Evolutionary conservation across 2,329 filamentous ascomycete genomes (phyloP).

Genomic region (Periglandula ipomoeae): DNA sequence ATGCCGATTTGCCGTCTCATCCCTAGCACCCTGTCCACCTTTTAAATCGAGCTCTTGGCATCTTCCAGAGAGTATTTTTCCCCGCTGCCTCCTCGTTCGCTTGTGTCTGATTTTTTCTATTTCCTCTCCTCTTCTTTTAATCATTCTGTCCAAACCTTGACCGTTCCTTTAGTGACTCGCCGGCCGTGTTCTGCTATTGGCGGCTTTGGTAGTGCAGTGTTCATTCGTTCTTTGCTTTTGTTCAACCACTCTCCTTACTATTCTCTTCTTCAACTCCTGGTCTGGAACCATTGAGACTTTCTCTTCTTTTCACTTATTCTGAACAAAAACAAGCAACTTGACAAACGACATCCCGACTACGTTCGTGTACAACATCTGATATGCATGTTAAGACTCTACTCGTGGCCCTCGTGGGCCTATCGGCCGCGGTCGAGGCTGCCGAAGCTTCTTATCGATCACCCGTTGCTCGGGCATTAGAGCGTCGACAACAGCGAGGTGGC

Average conservation of each 20-base stretch:
- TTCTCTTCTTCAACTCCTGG: slow-evolving; percentile 13
- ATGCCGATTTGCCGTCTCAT: slow-evolving; percentile 22
- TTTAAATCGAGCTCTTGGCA: slow-evolving; percentile 33
- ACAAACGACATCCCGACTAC: slow-evolving; percentile 9
- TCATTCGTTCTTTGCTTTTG: slow-evolving; percentile 21
- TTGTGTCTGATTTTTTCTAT: slow-evolving; percentile 40
- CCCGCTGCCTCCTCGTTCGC: slow-evolving; percentile 23
- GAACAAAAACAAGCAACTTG: background rate
- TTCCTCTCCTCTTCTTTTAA: slow-evolving; percentile 8
- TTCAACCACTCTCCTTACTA: slow-evolving; percentile 5
- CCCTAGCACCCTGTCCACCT: slow-evolving; percentile 20
- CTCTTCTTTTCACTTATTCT: slow-evolving; percentile 10
- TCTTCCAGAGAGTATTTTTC: slow-evolving; percentile 22
- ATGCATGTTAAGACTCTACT: slow-evolving; percentile 46
- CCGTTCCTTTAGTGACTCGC: slow-evolving; percentile 6
- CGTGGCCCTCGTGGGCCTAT: slow-evolving; percentile 36
- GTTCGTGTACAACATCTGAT: background rate
- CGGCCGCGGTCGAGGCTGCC: slow-evolving; percentile 30
- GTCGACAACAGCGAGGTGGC: slow-evolving; percentile 25
- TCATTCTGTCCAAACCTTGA: slow-evolving; percentile 23
- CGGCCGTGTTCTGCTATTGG: slow-evolving; percentile 20
- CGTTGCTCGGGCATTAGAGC: slow-evolving; percentile 26
- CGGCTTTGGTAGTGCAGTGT: slow-evolving; percentile 14
- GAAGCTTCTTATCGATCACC: slow-evolving; percentile 29
- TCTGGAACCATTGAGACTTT: slow-evolving; percentile 13